Evolutionary conservation across 306 rosid species (phyloP), one percentile per base, ranked within the genome.

Genomic region (Trichosanthes cucumerina): DNA sequence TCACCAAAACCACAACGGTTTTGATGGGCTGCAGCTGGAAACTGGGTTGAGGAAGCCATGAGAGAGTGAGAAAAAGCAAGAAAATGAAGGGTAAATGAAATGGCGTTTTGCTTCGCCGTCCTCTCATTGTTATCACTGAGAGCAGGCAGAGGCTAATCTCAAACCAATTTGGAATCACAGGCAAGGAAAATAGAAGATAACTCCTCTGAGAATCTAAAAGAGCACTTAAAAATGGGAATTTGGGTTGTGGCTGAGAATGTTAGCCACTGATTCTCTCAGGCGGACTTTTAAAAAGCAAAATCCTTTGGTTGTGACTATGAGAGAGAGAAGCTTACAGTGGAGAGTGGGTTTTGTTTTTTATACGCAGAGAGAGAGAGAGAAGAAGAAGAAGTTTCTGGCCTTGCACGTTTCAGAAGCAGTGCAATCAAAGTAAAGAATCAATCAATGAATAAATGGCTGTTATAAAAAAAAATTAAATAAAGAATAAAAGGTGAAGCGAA

Each of bases 1-100:
- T 86, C 2, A 96, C 93, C 86, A 96, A 80, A 86, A 92, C 97
- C 59, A 96, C 99, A 64, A 92, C 74, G 23, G 83, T 96, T 83
- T 96, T 91, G 84, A 96, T 96, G 41, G 98, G 97, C 4, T 78
- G 78, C 53, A 88, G 89, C 75, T 86, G 88, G 16, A 34, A 87
- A 80, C 82, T 50, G 60, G 70, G 76, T 18, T 74, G 80, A 57
- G 80, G 81, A 74, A 84, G 69, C 81, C 78, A 78, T 82, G 93
- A 88, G 0, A 87, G 79, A 38, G 80, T 82, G 78, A 95, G 88
- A 75, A 86, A 68, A 54, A 90, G 80, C 24, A 84, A 23, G 82
- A 86, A 72, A 82, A 86, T 43, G 85, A 39, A 87, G 80, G 86
- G 36, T 53, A 68, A 52, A 75, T 73, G 64, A 43, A 83, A 52